A percentile compares a stretch with the other conserved stretches of the same genome.
These are phyloP conservation scores for Mycena albidolilacea DNA, from an alignment of 768 basidiomycete genomes.

Conservation along the genomic window DNA sequence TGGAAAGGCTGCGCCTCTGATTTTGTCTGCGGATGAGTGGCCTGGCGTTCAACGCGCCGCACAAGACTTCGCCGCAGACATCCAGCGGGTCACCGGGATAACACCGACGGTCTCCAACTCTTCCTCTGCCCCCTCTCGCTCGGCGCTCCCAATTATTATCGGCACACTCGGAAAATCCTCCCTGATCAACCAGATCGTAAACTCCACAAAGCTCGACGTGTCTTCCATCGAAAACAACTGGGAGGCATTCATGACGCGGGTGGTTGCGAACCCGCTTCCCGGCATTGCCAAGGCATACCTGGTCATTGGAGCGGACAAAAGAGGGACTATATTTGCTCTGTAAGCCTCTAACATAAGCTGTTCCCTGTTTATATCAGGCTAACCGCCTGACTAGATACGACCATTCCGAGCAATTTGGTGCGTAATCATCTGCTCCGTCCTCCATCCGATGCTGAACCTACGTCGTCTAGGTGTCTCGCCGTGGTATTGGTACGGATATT, in stretches of 20 bases:
- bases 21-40: constrained; percentile 72
- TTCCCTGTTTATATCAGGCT: not conserved
- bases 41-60: constrained; percentile 75
- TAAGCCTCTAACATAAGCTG: constrained; percentile 39
- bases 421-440: not conserved
- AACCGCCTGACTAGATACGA: constrained; percentile 52
- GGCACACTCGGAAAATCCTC: constrained; percentile 75
- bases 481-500: constrained; percentile 65
- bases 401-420: constrained; percentile 79
- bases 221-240: constrained; percentile 73
- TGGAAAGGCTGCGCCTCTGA: constrained; percentile 62
- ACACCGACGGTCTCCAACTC: constrained; percentile 69
- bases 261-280: constrained; percentile 69
- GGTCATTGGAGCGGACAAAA: constrained; percentile 77
- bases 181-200: constrained; percentile 66
- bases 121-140: constrained; percentile 49
- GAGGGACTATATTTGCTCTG: constrained; percentile 76
- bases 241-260: constrained; percentile 72
- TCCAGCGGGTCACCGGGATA: constrained; percentile 70
- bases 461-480: constrained; percentile 69
- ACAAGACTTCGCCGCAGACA: constrained; percentile 72
- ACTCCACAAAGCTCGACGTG: constrained; percentile 67
- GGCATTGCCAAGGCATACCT: constrained; percentile 75
- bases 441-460: constrained; percentile 11
- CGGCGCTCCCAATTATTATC: constrained; percentile 68